A percentile compares a stretch with the other conserved stretches of the same genome.
Evolutionary conservation across 306 rosid genomes (phyloP).

Genomic region (Pyrus betulifolia): DNA sequence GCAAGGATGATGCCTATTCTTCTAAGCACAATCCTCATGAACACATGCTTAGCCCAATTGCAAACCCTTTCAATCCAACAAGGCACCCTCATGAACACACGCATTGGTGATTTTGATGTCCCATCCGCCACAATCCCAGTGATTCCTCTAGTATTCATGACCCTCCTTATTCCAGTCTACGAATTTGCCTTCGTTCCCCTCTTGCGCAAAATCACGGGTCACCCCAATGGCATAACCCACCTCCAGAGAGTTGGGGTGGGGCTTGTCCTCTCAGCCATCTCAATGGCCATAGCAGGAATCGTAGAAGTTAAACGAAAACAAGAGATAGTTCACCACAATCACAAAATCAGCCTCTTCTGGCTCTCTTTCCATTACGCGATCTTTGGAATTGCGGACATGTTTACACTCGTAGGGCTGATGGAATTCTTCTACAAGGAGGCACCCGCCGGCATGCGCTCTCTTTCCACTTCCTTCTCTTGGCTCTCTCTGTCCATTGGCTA

Average conservation of each 20-base stretch:
- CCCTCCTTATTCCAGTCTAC: slow-evolving; percentile 40
- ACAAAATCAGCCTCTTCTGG: slow-evolving; percentile 46
- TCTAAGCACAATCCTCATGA: slow-evolving; percentile 48
- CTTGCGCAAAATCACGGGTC: slow-evolving; percentile 29
- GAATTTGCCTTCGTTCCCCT: slow-evolving; percentile 41
- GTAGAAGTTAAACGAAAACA: slow-evolving; percentile 42
- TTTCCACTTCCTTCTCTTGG: slow-evolving; percentile 43
- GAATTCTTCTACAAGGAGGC: slow-evolving; percentile 57
- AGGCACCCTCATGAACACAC: slow-evolving; percentile 38
- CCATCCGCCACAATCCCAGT: slow-evolving; percentile 47
- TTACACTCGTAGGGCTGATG: slow-evolving; percentile 43
- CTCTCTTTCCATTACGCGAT: slow-evolving; percentile 48
- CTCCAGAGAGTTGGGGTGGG: slow-evolving; percentile 53
- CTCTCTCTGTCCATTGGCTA: slow-evolving; percentile 47
- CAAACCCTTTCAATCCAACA: slow-evolving; percentile 50
- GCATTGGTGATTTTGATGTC: slow-evolving; percentile 13
- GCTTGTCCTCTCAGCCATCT: slow-evolving; percentile 42
- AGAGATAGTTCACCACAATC: slow-evolving; percentile 8
- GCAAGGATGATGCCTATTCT: slow-evolving; percentile 59
- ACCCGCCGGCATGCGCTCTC: slow-evolving; percentile 46
- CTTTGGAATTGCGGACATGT: slow-evolving; percentile 58
- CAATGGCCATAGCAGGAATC: slow-evolving; percentile 41
- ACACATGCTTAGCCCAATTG: slow-evolving; percentile 49
- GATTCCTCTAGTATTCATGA: slow-evolving; percentile 53
- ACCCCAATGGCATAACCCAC: slow-evolving; percentile 41